Evolutionary conservation across 129 eudicot species (phyloP).

Genomic region (Flaveria robusta): DNA sequence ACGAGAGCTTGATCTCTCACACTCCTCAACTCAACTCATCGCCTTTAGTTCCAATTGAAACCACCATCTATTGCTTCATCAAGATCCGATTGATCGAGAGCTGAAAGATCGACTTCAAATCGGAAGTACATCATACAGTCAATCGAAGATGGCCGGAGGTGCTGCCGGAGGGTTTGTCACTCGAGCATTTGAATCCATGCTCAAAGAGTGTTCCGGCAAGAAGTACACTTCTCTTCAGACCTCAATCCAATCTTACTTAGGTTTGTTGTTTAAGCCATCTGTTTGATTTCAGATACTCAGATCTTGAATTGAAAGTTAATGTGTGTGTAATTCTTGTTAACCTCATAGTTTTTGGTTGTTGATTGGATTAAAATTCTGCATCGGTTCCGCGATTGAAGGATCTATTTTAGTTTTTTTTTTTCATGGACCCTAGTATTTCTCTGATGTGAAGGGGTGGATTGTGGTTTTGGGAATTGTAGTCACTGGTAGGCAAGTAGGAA

Average conservation of each 20-base stretch:
- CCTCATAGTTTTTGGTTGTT: neutral
- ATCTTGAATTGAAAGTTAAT: constrained; percentile 19
- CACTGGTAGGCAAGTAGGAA: neutral
- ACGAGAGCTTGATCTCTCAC: constrained; percentile 19
- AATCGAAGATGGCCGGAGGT: constrained; percentile 70
- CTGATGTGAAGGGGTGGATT: constrained; percentile 13
- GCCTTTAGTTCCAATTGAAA: neutral
- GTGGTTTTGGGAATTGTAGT: neutral
- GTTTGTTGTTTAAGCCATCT: constrained; percentile 39
- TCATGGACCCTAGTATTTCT: constrained; percentile 24
- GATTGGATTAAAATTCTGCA: constrained; percentile 4
- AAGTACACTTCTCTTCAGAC: constrained; percentile 69
- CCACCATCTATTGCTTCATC: constrained; percentile 15
- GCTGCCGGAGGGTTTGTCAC: constrained; percentile 95
- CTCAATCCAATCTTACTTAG: constrained; percentile 73
- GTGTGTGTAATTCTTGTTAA: constrained; percentile 4
- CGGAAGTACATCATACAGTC: neutral
- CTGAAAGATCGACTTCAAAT: constrained; percentile 25
- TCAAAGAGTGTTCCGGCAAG: constrained; percentile 80
- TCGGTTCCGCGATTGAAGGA: constrained; percentile 18
- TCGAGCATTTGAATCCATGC: constrained; percentile 93
- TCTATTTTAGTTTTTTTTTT: constrained; percentile 12
- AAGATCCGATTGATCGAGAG: constrained; percentile 9
- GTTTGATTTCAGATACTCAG: constrained; percentile 23
- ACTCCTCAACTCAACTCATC: constrained; percentile 29